Conservation (phyloP, 2,329 filamentous ascomycete species). For the Cladosporium halotolerans region DNA sequence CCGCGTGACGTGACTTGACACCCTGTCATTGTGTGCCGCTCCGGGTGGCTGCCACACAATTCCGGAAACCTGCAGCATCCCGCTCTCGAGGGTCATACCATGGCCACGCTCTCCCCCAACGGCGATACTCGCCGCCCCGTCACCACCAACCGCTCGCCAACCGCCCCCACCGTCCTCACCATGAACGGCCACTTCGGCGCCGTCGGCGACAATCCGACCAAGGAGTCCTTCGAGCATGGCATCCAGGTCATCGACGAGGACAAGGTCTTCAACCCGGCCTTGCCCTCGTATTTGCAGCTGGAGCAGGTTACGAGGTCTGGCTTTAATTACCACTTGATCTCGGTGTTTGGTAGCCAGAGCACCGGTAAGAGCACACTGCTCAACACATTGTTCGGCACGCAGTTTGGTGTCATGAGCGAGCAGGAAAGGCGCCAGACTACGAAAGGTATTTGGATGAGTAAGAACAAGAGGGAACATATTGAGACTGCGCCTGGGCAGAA, state of each 20-base stretch:
- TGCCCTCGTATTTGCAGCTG: slow-evolving; percentile 74
- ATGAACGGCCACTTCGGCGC: slow-evolving; percentile 78
- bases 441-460: slow-evolving; percentile 99
- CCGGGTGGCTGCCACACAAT: background rate
- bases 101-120: slow-evolving; percentile 9
- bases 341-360: slow-evolving; percentile 96
- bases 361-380: slow-evolving; percentile 96
- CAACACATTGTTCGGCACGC: slow-evolving; percentile 90
- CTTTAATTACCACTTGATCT: slow-evolving; percentile 99
- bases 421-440: slow-evolving; percentile 90
- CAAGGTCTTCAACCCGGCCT: slow-evolving; percentile 87
- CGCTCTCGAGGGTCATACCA: background rate
- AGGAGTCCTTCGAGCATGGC: slow-evolving; percentile 76
- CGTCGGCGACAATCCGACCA: slow-evolving; percentile 59
- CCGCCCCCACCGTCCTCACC: slow-evolving; percentile 34
- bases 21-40: slow-evolving; percentile 5
- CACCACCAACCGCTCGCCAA: slow-evolving; percentile 21
- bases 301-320: slow-evolving; percentile 79
- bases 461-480: slow-evolving; percentile 65
- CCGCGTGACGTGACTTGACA: slow-evolving; percentile 7
- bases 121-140: slow-evolving; percentile 6
- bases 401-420: slow-evolving; percentile 98
- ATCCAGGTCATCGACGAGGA: slow-evolving; percentile 95
- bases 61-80: background rate
- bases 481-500: slow-evolving; percentile 44